These are phyloP conservation scores for Lepiota brunneoincarnata DNA, from an alignment of 768 basidiomycete species.

Conservation along the genomic window DNA sequence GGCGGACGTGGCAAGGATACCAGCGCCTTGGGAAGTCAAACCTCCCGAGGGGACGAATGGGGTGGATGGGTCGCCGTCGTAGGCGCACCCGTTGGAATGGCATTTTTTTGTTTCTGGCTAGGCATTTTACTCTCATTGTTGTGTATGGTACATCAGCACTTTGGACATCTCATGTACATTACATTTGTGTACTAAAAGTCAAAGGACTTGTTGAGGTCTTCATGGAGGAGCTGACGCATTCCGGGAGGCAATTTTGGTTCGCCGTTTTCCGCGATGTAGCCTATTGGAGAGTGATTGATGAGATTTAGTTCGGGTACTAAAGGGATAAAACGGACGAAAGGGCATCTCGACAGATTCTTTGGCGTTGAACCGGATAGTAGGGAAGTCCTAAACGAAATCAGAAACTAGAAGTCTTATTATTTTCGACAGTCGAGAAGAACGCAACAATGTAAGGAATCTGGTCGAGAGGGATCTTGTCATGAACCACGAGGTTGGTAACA, in stretches of 20 bases:
- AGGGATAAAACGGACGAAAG: slow-evolving; percentile 60
- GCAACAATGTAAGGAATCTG: slow-evolving; percentile 70
- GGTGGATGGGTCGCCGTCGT: not conserved
- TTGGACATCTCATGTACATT: not conserved
- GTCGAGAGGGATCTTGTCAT: slow-evolving; percentile 70
- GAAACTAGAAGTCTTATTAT: not conserved
- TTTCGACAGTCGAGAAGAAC: not conserved
- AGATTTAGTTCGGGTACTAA: not conserved
- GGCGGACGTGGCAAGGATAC: slow-evolving; percentile 66
- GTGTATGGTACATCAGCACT: not conserved
- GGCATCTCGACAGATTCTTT: slow-evolving; percentile 98
- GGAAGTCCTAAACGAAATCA: slow-evolving; percentile 60
- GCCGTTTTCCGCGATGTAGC: slow-evolving; percentile 46
- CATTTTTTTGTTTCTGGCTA: not conserved
- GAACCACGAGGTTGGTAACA: slow-evolving; percentile 81
- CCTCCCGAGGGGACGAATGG: slow-evolving; percentile 18
- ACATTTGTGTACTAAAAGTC: slow-evolving; percentile 51
- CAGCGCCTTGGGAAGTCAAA: slow-evolving; percentile 69
- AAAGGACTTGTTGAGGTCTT: slow-evolving; percentile 85
- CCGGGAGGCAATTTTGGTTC: slow-evolving; percentile 83
- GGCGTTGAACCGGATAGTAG: slow-evolving; percentile 83
- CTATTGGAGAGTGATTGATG: slow-evolving; percentile 20
- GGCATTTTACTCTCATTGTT: not conserved
- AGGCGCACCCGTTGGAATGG: too few relatives aligned
- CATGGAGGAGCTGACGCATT: slow-evolving; percentile 82